Evolutionary conservation across 2,329 filamentous ascomycete species (phyloP).

Genomic region (Beauveria bassiana): DNA sequence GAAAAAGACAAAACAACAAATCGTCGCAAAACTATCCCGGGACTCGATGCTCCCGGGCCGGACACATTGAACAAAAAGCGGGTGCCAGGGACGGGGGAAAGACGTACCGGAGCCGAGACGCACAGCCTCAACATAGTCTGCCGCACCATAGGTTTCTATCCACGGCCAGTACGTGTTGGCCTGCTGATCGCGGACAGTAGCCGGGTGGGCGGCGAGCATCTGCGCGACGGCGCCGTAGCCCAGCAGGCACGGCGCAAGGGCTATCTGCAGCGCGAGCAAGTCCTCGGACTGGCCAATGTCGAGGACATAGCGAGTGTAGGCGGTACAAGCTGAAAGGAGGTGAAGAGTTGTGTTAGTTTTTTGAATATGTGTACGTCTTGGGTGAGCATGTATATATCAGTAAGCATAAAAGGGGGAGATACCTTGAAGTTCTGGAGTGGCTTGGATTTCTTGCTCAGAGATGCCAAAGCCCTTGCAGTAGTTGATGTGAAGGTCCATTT

Average conservation of each 20-base stretch:
- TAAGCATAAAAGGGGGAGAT: slow-evolving; percentile 15
- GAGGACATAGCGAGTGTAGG: slow-evolving; percentile 79
- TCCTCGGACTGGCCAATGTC: slow-evolving; percentile 84
- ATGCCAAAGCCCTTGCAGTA: slow-evolving; percentile 82
- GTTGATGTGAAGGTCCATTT: slow-evolving; percentile 72
- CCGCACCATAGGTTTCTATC: slow-evolving; percentile 81
- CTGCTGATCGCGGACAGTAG: slow-evolving; percentile 44
- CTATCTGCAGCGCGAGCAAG: slow-evolving; percentile 78
- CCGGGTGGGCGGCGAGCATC: slow-evolving; percentile 56
- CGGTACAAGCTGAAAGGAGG: slow-evolving; percentile 54
- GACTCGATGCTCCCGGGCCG: neutral
- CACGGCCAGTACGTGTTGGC: slow-evolving; percentile 79
- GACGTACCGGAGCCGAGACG: slow-evolving; percentile 57
- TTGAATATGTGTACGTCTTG: too few species aligned
- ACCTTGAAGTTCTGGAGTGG: slow-evolving; percentile 68
- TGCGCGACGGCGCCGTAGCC: slow-evolving; percentile 77
- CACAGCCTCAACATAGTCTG: slow-evolving; percentile 71
- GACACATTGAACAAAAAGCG: neutral
- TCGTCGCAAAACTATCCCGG: neutral
- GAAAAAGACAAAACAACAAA: neutral
- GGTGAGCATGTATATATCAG: neutral
- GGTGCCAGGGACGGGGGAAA: neutral
- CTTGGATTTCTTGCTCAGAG: slow-evolving; percentile 62
- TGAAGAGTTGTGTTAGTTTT: slow-evolving; percentile 6
- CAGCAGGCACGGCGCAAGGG: slow-evolving; percentile 79